Evolutionary conservation across 2,329 filamentous ascomycete species (phyloP).

Genomic region (Arthroderma sp.): DNA sequence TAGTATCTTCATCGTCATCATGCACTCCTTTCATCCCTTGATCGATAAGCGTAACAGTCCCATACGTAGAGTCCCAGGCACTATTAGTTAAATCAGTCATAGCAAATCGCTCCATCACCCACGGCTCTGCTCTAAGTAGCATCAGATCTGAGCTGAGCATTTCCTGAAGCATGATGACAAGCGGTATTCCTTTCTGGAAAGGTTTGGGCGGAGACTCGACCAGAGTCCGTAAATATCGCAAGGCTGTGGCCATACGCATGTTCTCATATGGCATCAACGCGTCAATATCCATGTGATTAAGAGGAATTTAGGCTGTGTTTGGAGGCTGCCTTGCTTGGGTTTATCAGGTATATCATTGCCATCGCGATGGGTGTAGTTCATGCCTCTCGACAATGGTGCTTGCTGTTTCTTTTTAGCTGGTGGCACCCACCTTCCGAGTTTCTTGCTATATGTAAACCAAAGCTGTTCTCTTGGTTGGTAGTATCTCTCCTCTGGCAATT

Average conservation of each 20-base stretch:
- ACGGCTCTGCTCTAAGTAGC: conserved; percentile 30
- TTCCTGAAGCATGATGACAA: conserved; percentile 40
- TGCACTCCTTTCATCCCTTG: neutral
- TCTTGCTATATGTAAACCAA: no score
- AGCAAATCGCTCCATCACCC: conserved; percentile 36
- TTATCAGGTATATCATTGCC: no score
- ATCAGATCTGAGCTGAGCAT: conserved; percentile 34
- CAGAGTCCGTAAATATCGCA: conserved; percentile 24
- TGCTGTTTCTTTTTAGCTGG: no score
- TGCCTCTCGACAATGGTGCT: no score
- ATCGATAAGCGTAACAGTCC: conserved; percentile 37
- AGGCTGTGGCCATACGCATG: conserved; percentile 31
- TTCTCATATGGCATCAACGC: conserved; percentile 25
- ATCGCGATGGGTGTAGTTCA: no score
- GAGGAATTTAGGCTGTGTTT: neutral
- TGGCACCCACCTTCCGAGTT: no score
- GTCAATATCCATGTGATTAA: conserved; percentile 35
- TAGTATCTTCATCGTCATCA: neutral
- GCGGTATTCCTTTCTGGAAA: conserved; percentile 11
- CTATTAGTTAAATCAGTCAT: conserved; percentile 35
- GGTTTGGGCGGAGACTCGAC: conserved; percentile 11
- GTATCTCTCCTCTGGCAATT: no score
- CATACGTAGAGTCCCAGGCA: conserved; percentile 38
- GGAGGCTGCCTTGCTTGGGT: no score
- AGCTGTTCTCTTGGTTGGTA: no score